Percentiles rank a stretch among this genome's conserved stretches.
phyloP scores from a whole-genome alignment of 2,329 filamentous ascomycete genomes.

The Trichoderma sp. region DNA sequence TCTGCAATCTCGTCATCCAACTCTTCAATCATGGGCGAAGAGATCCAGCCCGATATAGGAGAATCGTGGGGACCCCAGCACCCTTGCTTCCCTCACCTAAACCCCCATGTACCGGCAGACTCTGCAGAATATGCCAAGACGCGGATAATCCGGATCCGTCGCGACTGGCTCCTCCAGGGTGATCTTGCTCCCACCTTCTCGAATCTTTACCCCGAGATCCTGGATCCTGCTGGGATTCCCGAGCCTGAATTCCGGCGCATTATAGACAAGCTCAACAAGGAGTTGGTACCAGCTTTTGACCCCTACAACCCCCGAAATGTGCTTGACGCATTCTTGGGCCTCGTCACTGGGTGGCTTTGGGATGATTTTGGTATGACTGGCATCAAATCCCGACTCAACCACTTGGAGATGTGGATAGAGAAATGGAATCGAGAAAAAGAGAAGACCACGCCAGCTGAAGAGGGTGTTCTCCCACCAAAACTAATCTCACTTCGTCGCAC shows the following conservation, averaged over 20 bases:
- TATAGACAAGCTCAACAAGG: constrained; percentile 76
- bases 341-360: constrained; percentile 90
- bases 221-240: constrained; percentile 76
- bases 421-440: constrained; percentile 77
- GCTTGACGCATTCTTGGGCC: constrained; percentile 72
- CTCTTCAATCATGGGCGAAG: constrained; percentile 61
- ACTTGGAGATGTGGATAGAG: constrained; percentile 77
- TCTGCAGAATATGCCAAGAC: constrained; percentile 74
- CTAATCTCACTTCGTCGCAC: constrained; percentile 77
- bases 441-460: constrained; percentile 50
- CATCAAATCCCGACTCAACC: constrained; percentile 67
- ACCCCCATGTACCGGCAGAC: constrained; percentile 79
- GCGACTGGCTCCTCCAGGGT: constrained; percentile 87
- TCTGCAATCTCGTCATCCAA: constrained; percentile 55
- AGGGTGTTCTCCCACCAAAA: constrained; percentile 56
- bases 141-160: constrained; percentile 83
- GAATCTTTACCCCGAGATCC: constrained; percentile 92
- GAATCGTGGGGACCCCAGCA: constrained; percentile 91
- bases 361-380: constrained; percentile 80
- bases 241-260: constrained; percentile 84
- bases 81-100: constrained; percentile 90
- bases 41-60: constrained; percentile 63
- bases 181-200: constrained; percentile 91
- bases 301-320: constrained; percentile 75
- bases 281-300: constrained; percentile 73